These are phyloP conservation scores for Urtica urens DNA, from an alignment of 306 rosid species.

Conservation along the genomic window DNA sequence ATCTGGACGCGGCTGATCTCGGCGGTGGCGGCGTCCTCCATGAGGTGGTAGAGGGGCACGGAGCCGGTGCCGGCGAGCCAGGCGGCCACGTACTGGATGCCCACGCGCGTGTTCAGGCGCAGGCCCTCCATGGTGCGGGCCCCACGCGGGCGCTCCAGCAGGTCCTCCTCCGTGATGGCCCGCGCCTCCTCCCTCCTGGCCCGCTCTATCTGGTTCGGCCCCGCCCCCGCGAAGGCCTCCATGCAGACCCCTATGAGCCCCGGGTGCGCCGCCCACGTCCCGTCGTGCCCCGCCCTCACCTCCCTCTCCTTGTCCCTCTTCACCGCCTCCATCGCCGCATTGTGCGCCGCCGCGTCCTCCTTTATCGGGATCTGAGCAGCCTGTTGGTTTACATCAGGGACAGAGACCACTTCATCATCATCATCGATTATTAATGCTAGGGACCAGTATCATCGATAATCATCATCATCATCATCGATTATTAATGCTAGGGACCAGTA, in stretches of 20 bases:
- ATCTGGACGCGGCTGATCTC: slow-evolving; percentile 94
- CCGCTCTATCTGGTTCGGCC: slow-evolving; percentile 47
- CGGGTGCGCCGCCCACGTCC: slow-evolving; percentile 98
- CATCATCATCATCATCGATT: background rate
- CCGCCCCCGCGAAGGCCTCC: slow-evolving; percentile 57
- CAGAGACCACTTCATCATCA: background rate
- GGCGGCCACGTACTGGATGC: slow-evolving; percentile 81
- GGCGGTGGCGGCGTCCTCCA: slow-evolving; percentile 98
- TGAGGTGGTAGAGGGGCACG: slow-evolving; percentile 86
- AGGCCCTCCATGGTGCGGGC: slow-evolving; percentile 69
- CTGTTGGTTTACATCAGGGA: too few species aligned
- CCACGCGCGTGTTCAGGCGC: slow-evolving; percentile 73
- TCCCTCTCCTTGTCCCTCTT: slow-evolving; percentile 83
- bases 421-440: background rate
- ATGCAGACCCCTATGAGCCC: slow-evolving; percentile 61
- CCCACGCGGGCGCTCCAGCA: slow-evolving; percentile 57
- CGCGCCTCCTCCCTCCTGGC: slow-evolving; percentile 45
- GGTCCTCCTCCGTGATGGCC: slow-evolving; percentile 51
- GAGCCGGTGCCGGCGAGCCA: slow-evolving; percentile 84
- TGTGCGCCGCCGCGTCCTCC: slow-evolving; percentile 65
- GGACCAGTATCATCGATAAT: too few species aligned
- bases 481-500: too few species aligned
- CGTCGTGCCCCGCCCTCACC: slow-evolving; percentile 84
- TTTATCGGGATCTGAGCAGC: slow-evolving; percentile 84
- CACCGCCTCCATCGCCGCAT: slow-evolving; percentile 67